Conservation (phyloP, 257 asterid genomes). For the Gentiana dahurica region DNA sequence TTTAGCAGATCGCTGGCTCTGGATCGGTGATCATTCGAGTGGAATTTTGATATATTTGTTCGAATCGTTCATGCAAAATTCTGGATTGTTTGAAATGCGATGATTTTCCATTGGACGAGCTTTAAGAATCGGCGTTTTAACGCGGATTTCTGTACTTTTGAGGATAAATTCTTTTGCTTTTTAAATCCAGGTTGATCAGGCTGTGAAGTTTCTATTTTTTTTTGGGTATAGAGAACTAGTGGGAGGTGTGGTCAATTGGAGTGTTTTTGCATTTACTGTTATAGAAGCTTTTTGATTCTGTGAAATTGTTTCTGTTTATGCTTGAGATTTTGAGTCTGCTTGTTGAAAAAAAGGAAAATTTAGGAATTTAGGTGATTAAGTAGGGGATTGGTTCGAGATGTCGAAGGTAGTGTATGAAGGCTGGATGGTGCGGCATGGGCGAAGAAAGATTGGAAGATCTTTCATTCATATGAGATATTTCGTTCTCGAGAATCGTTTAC, state of each 20-base stretch:
- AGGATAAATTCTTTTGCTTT: neutral
- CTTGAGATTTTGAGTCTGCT: neutral
- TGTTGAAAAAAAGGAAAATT: neutral
- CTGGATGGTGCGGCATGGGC: conserved; percentile 94
- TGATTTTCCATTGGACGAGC: conserved; percentile 1
- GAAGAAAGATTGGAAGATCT: conserved; percentile 83
- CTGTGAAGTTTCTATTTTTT: conserved; percentile 30
- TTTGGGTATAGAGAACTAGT: conserved; percentile 28
- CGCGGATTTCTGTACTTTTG: neutral
- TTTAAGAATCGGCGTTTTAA: neutral
- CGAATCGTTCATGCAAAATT: too few relatives aligned
- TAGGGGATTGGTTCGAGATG: conserved; percentile 26
- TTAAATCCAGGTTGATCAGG: conserved; percentile 20
- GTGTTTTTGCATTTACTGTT: neutral
- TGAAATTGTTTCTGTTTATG: neutral
- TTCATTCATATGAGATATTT: conserved; percentile 85
- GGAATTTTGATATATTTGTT: conserved; percentile 13
- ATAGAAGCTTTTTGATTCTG: neutral
- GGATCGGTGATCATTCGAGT: conserved; percentile 22
- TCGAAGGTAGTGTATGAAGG: conserved; percentile 83
- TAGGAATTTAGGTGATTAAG: conserved; percentile 1
- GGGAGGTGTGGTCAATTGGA: neutral
- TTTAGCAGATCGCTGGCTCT: conserved; percentile 39
- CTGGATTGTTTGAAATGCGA: neutral
- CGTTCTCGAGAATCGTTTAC: conserved; percentile 62